Base-by-base conservation (phyloP, 345 rosid genomes). In the Gynandropsis gynandra region DNA sequence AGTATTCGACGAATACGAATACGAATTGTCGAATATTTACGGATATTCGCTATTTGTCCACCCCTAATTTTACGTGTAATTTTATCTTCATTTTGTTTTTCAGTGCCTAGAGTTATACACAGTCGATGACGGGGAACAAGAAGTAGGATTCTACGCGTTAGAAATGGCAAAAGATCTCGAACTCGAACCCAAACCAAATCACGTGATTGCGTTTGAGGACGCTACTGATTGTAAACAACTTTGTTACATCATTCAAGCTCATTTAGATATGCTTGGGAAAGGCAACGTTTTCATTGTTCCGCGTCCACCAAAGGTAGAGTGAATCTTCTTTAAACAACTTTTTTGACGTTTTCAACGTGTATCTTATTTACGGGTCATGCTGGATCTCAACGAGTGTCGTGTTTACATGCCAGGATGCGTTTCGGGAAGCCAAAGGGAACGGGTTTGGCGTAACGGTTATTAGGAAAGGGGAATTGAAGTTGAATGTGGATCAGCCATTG, bases 81-180 rank as follows among this genome's bases (percentile, higher is more conserved):
- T n/a, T n/a, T n/a, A n/a, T n/a, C n/a, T n/a, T n/a, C n/a, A n/a
- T 37, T 10, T 13, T 37, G n/a, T 37, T 10, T 77, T 58, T 10
- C 72, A 89, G 97, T 81, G 97, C 78, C 83, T 89, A 20, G 97
- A 89, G 49, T 50, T 89, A 50, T 85, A 83, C 68, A 71, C 82
- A n/a, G 62, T 61, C 17, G 72, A 85, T 45, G 64, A 74, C 5
- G 82, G 76, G 53, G 75, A 78, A 54, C 80, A 83, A 55, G 75
- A 71, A 50, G 69, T 80, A 40, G 97, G 97, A 33, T 83, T 89
- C 62, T 89, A 89, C 76, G 72, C 93, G 19, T 51, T 89, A 72
- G 97, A 83, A 64, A 89, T 89, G 94, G 97, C 88, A 44, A 47
- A 63, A 20, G 97, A 89, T 78, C 93, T 89, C 60, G 95, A 89